Evolutionary conservation across 2,329 filamentous ascomycete genomes (phyloP).

Genomic region (Orbilia ellipsospora): DNA sequence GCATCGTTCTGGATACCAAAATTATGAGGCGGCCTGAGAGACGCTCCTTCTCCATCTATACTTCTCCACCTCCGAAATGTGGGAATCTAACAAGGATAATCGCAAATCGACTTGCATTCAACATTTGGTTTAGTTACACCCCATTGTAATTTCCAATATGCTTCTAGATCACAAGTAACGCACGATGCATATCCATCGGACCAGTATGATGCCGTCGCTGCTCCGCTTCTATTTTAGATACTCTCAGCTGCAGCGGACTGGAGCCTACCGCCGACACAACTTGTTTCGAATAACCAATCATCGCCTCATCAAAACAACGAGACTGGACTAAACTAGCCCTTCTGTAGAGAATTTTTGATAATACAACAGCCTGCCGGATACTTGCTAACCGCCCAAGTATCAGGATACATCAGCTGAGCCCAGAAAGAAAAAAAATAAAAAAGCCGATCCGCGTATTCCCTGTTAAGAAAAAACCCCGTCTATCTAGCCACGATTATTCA

Average conservation of each 20-base stretch:
- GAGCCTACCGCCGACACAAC: slow-evolving; percentile 31
- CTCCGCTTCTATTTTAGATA: slow-evolving; percentile 45
- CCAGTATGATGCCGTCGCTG: slow-evolving; percentile 25
- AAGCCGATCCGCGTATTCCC: slow-evolving; percentile 37
- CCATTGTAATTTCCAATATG: slow-evolving; percentile 18
- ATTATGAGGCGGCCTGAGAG: slow-evolving; percentile 46
- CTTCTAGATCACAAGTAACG: slow-evolving; percentile 27
- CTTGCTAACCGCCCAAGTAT: slow-evolving; percentile 35
- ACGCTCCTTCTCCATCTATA: slow-evolving; percentile 33
- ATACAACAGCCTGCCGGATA: slow-evolving; percentile 36
- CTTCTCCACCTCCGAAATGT: slow-evolving; percentile 35
- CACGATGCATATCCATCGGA: slow-evolving; percentile 5
- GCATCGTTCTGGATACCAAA: slow-evolving; percentile 31
- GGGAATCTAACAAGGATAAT: slow-evolving; percentile 38
- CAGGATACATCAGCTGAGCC: slow-evolving; percentile 41
- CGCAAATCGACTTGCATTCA: slow-evolving; percentile 40
- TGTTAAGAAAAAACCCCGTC: slow-evolving; percentile 29
- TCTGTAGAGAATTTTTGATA: slow-evolving; percentile 23
- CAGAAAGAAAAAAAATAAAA: neutral
- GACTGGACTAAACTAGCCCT: slow-evolving; percentile 6
- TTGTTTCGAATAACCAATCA: slow-evolving; percentile 25
- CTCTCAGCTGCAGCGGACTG: slow-evolving; percentile 32
- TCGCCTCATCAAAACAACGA: slow-evolving; percentile 20
- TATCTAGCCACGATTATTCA: slow-evolving; percentile 53
- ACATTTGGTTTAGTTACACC: slow-evolving; percentile 13